Base-by-base conservation (phyloP, 805 yeast genomes). In the Nakazawaea laoshanensis region DNA sequence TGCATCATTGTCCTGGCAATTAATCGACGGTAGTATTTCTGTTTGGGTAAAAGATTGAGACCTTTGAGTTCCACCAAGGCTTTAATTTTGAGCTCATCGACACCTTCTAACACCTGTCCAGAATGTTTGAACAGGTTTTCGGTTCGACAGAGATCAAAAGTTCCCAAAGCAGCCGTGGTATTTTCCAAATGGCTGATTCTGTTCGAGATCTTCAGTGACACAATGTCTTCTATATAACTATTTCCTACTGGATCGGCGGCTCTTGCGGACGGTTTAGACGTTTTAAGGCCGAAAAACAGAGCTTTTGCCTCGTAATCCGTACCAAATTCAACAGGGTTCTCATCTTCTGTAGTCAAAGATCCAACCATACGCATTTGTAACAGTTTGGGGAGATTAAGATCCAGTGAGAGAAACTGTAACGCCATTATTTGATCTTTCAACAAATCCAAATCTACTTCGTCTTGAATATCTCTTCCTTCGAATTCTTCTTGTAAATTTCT, bases 21-120 rank as follows among this genome's bases (percentile, higher is more conserved):
- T 40, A 63, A 66, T 47, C 77, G 78, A 50, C 85, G 76, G 32
- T 81, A 43, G 37, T 72, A 74, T 48, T 82, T 83, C 50, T 83
- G 94, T 43, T 77, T 73, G 1, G 81, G 64, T 35, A 83, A 59
- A 4, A 81, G 51, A 43, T 77, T 72, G 38, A 83, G 59, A 2
- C 82, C 61, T 50, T 81, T 83, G 45, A 83, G 58, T 55, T 83
- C 94, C 25, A 82, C 63, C 21, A 83, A 55, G 4, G 86, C 74
- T 35, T 65, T 69, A n/a, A 79, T 51, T 51, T 82, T 82, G 35
- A 78, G 53, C 11, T 63, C 67, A 46, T 81, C 87, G 20, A 65
- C 56, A 18, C 62, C 59, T 2, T 59, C 54, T 5, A 68, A 55
- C 13, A 67, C 42, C 33, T 66, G 67, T 42, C 66, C 72, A 26